Conservation (phyloP, 768 basidiomycete species). For the Lentinula detonsa region DNA sequence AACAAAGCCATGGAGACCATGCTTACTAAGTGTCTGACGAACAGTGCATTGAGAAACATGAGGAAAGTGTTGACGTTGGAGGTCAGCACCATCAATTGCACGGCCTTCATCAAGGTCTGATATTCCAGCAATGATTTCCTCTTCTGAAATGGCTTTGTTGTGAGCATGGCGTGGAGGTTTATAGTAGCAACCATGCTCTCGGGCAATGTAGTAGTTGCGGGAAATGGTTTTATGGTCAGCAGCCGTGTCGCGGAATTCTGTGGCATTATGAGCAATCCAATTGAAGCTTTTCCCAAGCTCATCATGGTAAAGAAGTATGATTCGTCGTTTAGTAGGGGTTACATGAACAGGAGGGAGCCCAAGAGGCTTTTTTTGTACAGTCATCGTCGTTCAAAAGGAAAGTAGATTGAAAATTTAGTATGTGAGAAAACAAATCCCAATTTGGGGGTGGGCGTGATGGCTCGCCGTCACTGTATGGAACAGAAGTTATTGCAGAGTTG, state of each 20-base stretch:
- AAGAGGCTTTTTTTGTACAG: background rate
- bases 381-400: background rate
- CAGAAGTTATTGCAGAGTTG: no score
- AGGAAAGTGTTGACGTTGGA: background rate
- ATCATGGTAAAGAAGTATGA: background rate
- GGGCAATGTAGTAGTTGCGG: background rate
- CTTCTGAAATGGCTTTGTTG: background rate
- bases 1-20: background rate
- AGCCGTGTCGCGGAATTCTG: background rate
- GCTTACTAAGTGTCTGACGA: background rate
- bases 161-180: background rate
- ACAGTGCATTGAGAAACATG: background rate
- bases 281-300: background rate
- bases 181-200: background rate
- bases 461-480: no score
- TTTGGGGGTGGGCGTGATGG: background rate
- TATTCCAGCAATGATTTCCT: background rate
- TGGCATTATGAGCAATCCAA: background rate
- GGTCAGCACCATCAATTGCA: background rate
- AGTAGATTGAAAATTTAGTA: no score
- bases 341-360: background rate
- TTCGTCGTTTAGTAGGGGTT: background rate
- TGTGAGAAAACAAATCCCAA: background rate
- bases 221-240: background rate
- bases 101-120: background rate